phyloP scores from a whole-genome alignment of 2,329 filamentous ascomycete species.

The Colletotrichum simmondsii region DNA sequence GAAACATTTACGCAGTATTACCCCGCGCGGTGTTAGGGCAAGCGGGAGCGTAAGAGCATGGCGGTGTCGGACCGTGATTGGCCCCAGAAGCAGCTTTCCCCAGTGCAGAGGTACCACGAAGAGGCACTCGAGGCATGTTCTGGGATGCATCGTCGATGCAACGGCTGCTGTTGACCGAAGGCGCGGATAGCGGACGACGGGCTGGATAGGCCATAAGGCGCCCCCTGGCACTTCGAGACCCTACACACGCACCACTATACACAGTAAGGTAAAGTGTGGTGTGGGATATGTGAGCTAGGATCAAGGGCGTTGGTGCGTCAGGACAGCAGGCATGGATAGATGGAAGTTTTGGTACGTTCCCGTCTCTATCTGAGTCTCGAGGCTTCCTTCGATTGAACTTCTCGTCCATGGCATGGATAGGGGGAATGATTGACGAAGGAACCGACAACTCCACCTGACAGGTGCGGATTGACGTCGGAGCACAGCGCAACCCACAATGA shows the following conservation, averaged over 20 bases:
- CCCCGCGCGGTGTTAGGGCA: constrained; percentile 19
- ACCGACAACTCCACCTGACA: constrained; percentile 17
- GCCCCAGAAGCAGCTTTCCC: neutral
- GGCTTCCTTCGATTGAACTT: neutral
- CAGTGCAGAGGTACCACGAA: neutral
- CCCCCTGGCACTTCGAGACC: neutral
- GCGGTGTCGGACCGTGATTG: constrained; percentile 3
- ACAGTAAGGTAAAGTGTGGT: neutral
- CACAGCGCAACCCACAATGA: neutral
- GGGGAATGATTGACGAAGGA: constrained; percentile 6
- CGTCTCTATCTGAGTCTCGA: neutral
- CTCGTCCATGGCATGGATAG: neutral
- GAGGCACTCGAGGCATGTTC: neutral
- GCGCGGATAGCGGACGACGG: constrained; percentile 7
- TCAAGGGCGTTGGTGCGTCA: constrained; percentile 7
- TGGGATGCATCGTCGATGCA: neutral
- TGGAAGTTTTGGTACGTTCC: constrained; percentile 1
- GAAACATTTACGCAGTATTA: constrained; percentile 2
- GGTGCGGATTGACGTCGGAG: constrained; percentile 9
- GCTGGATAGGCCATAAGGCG: neutral
- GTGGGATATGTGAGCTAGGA: neutral
- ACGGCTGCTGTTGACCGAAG: neutral
- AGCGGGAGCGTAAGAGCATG: constrained; percentile 1
- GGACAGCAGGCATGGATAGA: constrained; percentile 11
- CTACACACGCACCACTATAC: neutral